Base-by-base conservation (phyloP, 495 filamentous ascomycete species). In the Penicillium mononematosum region DNA sequence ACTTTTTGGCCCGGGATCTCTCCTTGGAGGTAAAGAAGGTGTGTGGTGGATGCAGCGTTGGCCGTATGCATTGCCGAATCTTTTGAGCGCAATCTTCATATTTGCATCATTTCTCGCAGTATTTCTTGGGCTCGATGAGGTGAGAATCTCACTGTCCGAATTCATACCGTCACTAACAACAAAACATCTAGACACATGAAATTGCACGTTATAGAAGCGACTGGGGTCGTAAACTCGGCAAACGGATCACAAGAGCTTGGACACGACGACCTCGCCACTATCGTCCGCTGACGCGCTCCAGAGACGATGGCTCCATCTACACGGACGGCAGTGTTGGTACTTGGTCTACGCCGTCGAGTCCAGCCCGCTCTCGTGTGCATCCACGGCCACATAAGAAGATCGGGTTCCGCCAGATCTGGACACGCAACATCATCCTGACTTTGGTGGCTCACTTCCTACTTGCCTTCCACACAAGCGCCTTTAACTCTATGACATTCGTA, bases 381-480 rank as follows among this genome's bases (percentile, higher is more conserved):
- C 51, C 49, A 4, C 48, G 58, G 16, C 50, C 50, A 0, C 68
- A 63, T 34, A 69, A 75, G 47, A 71, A 73, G 38, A 69, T 83
- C 20, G 66, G 79, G 10, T 83, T 87, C 70, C 73, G 77, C 17
- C 71, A 74, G 19, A 86, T 89, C 32, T 88, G 83, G 73, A 87
- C 86, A 0, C 73, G 72, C 16, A 85, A 86, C 44, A 78, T 90
- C 7, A 56, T 86, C 20, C 68, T 80, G 8, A 87, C 87, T 0
- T 70, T 91, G 1, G 62, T 88, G 34, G 77, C 80, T 4, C 86
- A 90, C 34, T 83, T 81, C 39, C 75, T 90, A 9, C 75, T 92
- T 16, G 82, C 85, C n/a, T 77, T 89, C 59, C 89, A 93, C 67
- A 84, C 86, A 34, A 82, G 85, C 36, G 85, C 88, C 8, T 93